These are phyloP conservation scores for Saururus chinensis DNA, from an alignment of 164 flowering plant genomes.

Conservation along the genomic window DNA sequence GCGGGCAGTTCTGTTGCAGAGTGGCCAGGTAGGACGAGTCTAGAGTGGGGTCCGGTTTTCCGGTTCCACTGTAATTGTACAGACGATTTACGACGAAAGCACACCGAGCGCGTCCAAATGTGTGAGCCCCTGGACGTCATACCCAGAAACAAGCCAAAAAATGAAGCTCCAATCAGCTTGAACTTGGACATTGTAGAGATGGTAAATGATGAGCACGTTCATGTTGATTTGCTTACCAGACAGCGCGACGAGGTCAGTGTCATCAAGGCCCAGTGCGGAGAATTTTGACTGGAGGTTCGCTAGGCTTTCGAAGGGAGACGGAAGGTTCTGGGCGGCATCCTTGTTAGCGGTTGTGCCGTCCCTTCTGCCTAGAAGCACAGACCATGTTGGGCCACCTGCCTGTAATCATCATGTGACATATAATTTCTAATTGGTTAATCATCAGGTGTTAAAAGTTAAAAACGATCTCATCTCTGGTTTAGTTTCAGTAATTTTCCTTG, in stretches of 20 bases:
- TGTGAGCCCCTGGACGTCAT: slow-evolving; percentile 10
- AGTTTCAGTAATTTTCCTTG: too few relatives aligned
- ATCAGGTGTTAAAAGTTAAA: neutral
- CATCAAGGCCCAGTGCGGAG: slow-evolving; percentile 21
- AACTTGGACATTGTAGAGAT: neutral
- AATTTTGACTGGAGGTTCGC: slow-evolving; percentile 17
- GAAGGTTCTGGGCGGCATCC: slow-evolving; percentile 21
- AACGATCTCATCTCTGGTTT: too few relatives aligned
- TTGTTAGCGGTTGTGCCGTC: slow-evolving; percentile 24
- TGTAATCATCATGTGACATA: neutral
- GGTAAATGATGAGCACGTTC: neutral
- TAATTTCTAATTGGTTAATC: neutral
- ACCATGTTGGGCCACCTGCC: slow-evolving; percentile 22
- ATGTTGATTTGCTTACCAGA: slow-evolving; percentile 7
- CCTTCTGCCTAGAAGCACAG: slow-evolving; percentile 21
- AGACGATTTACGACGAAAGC: slow-evolving; percentile 5
- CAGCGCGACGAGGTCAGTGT: slow-evolving; percentile 19
- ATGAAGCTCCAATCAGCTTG: neutral
- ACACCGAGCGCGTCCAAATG: slow-evolving; percentile 16
- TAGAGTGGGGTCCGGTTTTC: slow-evolving; percentile 7
- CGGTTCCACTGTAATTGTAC: slow-evolving; percentile 7
- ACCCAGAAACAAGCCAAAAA: too few relatives aligned
- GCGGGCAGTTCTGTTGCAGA: slow-evolving; percentile 7
- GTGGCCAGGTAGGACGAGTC: neutral
- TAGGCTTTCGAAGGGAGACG: slow-evolving; percentile 18